phyloP scores from a whole-genome alignment of 2,329 filamentous ascomycete species.

The Colletotrichum sp. region DNA sequence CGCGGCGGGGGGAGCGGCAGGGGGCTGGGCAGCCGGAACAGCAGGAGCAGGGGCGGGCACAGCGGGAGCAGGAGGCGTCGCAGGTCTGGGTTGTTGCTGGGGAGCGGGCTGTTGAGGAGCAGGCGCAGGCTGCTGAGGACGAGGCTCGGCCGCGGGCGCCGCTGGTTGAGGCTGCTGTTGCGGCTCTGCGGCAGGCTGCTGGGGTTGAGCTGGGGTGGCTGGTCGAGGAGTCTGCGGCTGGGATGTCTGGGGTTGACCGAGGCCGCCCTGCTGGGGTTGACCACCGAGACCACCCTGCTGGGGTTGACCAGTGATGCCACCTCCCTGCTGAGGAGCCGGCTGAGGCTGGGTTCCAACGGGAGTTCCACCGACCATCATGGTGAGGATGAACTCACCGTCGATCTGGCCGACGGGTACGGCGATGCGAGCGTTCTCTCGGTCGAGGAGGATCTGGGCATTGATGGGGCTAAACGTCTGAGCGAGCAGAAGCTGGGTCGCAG shows the following conservation, averaged over 20 bases:
- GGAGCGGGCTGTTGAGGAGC: neutral
- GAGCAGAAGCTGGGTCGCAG: constrained; percentile 24
- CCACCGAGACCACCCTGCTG: neutral
- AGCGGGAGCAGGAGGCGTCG: neutral
- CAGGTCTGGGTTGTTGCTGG: neutral
- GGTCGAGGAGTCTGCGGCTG: neutral
- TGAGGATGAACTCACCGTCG: constrained; percentile 26
- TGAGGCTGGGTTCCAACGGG: constrained; percentile 14
- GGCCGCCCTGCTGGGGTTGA: neutral
- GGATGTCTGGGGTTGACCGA: neutral
- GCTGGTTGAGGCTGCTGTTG: neutral
- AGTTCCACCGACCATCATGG: constrained; percentile 21
- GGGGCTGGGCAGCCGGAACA: neutral
- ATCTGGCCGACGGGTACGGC: constrained; percentile 24
- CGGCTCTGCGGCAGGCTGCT: neutral
- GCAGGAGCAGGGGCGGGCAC: neutral
- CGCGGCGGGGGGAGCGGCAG: neutral
- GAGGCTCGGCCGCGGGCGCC: neutral
- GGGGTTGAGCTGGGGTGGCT: neutral
- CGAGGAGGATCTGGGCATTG: constrained; percentile 19
- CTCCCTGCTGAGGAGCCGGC: constrained; percentile 1
- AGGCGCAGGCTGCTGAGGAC: neutral
- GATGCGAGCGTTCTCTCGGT: constrained; percentile 23
- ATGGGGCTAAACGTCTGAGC: constrained; percentile 25
- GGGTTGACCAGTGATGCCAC: neutral